A percentile compares a stretch with the other conserved stretches of the same genome.
These are phyloP conservation scores for Solanum phureja DNA, from an alignment of 257 asterid genomes.

Conservation along the genomic window DNA sequence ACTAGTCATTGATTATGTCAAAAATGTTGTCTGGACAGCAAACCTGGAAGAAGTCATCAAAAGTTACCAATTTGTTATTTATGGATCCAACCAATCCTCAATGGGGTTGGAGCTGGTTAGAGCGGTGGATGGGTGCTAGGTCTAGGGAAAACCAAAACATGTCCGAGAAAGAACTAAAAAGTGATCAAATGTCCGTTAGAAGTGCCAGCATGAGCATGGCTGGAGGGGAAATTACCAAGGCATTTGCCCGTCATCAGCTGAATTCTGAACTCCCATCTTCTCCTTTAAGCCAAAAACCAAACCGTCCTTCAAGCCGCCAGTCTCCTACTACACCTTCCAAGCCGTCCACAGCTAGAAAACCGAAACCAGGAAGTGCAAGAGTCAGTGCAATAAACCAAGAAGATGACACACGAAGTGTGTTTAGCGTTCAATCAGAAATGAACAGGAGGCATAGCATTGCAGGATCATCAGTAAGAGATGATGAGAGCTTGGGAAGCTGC, in stretches of 20 bases:
- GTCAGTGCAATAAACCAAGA: conserved; percentile 49
- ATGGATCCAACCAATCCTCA: conserved; percentile 96
- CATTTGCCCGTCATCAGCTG: conserved; percentile 82
- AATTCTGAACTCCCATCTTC: conserved; percentile 56
- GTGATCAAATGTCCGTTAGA: conserved; percentile 24
- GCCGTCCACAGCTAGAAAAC: conserved; percentile 27
- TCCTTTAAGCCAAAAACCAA: conserved; percentile 40
- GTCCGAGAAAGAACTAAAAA: conserved; percentile 1
- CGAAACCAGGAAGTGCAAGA: conserved; percentile 54
- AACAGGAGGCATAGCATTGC: conserved; percentile 81
- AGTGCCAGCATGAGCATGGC: conserved; percentile 20
- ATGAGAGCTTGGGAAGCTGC: conserved; percentile 72
- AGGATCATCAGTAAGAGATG: conserved; percentile 70
- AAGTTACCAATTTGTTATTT: conserved; percentile 56
- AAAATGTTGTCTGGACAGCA: conserved; percentile 36
- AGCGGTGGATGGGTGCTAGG: conserved; percentile 82
- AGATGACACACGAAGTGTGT: conserved; percentile 58
- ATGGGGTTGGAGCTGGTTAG: conserved; percentile 99
- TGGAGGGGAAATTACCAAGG: conserved; percentile 59
- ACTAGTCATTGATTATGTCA: neutral
- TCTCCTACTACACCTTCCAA: conserved; percentile 40
- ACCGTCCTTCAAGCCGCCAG: conserved; percentile 10
- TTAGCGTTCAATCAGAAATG: conserved; percentile 52
- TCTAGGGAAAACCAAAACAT: conserved; percentile 41
- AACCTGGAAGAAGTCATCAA: conserved; percentile 79